phyloP scores from a whole-genome alignment of 2,329 filamentous ascomycete genomes.

The Ramichloridium luteum region DNA sequence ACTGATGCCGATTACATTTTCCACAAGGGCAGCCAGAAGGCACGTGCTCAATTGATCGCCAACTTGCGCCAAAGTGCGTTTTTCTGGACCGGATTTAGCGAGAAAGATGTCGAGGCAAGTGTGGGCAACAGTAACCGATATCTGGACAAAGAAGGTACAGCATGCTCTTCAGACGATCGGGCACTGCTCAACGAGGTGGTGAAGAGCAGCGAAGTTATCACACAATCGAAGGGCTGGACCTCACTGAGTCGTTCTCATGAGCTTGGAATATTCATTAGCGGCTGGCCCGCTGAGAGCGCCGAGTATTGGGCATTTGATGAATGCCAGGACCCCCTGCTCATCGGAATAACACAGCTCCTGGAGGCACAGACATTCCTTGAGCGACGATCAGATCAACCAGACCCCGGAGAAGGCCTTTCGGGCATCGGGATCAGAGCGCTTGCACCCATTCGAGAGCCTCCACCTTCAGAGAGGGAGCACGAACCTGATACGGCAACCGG shows the following conservation, averaged over 20 bases:
- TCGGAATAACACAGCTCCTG: slow-evolving; percentile 45
- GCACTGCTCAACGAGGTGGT: slow-evolving; percentile 52
- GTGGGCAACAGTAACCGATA: slow-evolving; percentile 58
- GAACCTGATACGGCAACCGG: neutral
- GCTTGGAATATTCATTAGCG: slow-evolving; percentile 58
- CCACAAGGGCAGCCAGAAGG: slow-evolving; percentile 57
- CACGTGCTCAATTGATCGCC: slow-evolving; percentile 54
- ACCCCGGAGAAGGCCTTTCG: slow-evolving; percentile 23
- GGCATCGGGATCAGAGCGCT: slow-evolving; percentile 21
- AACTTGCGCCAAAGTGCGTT: slow-evolving; percentile 79
- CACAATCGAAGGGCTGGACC: slow-evolving; percentile 50
- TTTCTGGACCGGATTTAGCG: slow-evolving; percentile 67
- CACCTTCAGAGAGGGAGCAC: too few relatives aligned
- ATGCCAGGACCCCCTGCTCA: slow-evolving; percentile 36
- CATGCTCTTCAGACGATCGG: slow-evolving; percentile 50
- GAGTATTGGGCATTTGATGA: slow-evolving; percentile 53
- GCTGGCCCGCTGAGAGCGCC: slow-evolving; percentile 52
- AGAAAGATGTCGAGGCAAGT: slow-evolving; percentile 49
- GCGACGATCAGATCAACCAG: slow-evolving; percentile 14
- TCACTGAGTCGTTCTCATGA: slow-evolving; percentile 61
- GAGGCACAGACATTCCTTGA: slow-evolving; percentile 46
- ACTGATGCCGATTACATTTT: slow-evolving; percentile 82
- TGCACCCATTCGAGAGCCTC: slow-evolving; percentile 7
- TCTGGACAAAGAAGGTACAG: slow-evolving; percentile 47
- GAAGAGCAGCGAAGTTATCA: slow-evolving; percentile 47